A percentile compares a stretch with the other conserved stretches of the same genome.
Conservation (phyloP, 1,284 basidiomycete species). For the Pascua guehoae region DNA sequence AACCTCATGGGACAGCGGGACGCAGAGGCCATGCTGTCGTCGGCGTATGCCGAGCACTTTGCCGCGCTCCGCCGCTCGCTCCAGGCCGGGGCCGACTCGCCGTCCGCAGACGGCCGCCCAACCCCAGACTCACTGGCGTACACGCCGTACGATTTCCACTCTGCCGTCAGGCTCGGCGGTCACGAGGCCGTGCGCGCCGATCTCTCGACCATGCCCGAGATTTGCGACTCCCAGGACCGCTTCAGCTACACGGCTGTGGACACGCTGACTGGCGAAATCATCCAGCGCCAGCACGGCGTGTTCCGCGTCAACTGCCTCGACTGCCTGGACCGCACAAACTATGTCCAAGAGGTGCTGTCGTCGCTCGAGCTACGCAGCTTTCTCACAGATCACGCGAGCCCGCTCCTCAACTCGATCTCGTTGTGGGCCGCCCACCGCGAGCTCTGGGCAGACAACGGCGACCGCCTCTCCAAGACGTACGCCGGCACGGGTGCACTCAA, state of each 20-base stretch:
- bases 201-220: conserved; percentile 64
- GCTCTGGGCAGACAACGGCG: conserved; percentile 95
- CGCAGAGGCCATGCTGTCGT: conserved; percentile 79
- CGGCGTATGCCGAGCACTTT: conserved; percentile 76
- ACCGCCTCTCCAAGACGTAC: conserved; percentile 82
- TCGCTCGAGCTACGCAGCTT: conserved; percentile 63
- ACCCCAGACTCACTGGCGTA: conserved; percentile 50
- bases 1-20: conserved; percentile 87
- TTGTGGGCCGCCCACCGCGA: conserved; percentile 86
- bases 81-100: conserved; percentile 55
- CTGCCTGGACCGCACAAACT: conserved; percentile 97
- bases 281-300: conserved; percentile 80
- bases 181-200: conserved; percentile 81
- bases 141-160: conserved; percentile 94
- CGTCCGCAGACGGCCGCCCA: conserved; percentile 46
- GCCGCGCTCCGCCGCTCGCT: conserved; percentile 35
- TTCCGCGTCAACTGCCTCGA: conserved; percentile 96
- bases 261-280: conserved; percentile 59
- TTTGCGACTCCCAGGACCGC: conserved; percentile 65
- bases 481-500: conserved; percentile 96
- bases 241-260: conserved; percentile 85
- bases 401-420: conserved; percentile 39
- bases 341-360: conserved; percentile 88
- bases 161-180: conserved; percentile 72
- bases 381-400: conserved; percentile 37